Conservation (phyloP, 2,329 filamentous ascomycete genomes). For the Colletotrichum noveboracense region DNA sequence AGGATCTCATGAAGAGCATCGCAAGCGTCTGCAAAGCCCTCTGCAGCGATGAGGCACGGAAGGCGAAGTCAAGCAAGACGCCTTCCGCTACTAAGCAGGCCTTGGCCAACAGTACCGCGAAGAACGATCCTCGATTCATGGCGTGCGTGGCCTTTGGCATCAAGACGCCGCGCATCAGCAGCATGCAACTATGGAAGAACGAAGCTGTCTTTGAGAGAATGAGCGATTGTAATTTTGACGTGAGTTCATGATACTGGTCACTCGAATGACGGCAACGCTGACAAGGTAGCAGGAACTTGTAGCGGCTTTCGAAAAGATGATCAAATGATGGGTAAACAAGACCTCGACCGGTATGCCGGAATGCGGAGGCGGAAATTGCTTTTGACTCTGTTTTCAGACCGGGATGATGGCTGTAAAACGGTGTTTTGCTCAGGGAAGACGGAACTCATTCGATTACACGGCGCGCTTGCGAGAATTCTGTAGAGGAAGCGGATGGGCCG, state of each 20-base stretch:
- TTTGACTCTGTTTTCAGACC: too few species aligned
- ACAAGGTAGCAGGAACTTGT: not conserved
- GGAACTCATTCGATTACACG: too few species aligned
- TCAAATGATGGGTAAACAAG: not conserved
- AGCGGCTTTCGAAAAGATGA: not conserved
- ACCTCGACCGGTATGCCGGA: too few species aligned
- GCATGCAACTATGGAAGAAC: constrained; percentile 50
- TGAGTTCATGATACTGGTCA: not conserved
- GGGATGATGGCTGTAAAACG: too few species aligned
- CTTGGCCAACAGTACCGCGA: constrained; percentile 32
- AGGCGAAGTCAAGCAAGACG: not conserved
- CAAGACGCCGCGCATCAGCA: constrained; percentile 57
- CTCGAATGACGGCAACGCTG: not conserved
- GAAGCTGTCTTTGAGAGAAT: constrained; percentile 4
- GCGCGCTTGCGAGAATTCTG: too few species aligned
- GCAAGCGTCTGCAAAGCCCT: constrained; percentile 39
- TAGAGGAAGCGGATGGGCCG: rapidly evolving
- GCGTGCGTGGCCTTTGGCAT: constrained; percentile 68
- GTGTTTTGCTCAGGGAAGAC: too few species aligned
- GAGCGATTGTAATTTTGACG: constrained; percentile 7
- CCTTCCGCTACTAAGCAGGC: not conserved
- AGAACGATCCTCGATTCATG: constrained; percentile 64
- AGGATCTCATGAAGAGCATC: constrained; percentile 43
- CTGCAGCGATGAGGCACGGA: not conserved
- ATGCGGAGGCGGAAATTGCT: too few species aligned